These are phyloP conservation scores for Xylariaceae sp. DNA, from an alignment of 2,329 filamentous ascomycete species.

Conservation along the genomic window DNA sequence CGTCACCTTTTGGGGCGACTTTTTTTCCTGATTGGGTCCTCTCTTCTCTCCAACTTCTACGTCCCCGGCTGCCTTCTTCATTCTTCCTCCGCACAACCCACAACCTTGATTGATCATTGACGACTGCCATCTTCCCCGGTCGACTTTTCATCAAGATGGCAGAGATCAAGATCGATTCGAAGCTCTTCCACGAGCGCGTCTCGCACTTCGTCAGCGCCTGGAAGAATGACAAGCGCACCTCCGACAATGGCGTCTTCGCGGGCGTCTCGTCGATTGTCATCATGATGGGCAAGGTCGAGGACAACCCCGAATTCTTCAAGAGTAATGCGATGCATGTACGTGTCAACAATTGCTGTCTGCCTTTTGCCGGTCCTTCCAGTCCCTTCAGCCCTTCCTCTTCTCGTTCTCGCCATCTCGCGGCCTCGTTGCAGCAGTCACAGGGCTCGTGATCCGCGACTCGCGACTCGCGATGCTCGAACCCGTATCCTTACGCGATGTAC, in stretches of 20 bases:
- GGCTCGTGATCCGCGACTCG: no score
- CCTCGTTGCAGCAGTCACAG: not conserved
- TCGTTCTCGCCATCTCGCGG: not conserved
- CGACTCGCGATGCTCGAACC: not conserved
- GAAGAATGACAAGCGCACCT: slow-evolving; percentile 91
- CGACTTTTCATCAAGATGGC: slow-evolving; percentile 47
- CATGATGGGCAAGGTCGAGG: slow-evolving; percentile 92
- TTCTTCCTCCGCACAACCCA: slow-evolving; percentile 5
- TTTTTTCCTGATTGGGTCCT: slow-evolving; percentile 8
- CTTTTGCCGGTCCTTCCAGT: not conserved
- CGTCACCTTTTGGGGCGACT: slow-evolving; percentile 26
- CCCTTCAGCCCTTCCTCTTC: not conserved
- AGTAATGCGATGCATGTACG: slow-evolving; percentile 93
- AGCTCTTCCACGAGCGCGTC: slow-evolving; percentile 88
- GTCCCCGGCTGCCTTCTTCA: slow-evolving; percentile 4
- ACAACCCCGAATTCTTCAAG: slow-evolving; percentile 83
- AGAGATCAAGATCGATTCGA: slow-evolving; percentile 93
- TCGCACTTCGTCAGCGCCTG: slow-evolving; percentile 82
- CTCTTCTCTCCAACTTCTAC: slow-evolving; percentile 33
- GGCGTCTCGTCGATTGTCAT: slow-evolving; percentile 83
- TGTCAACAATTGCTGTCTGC: slow-evolving; percentile 20
- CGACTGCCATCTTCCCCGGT: slow-evolving; percentile 27
- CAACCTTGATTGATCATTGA: slow-evolving; percentile 10
- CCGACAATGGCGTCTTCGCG: slow-evolving; percentile 70
- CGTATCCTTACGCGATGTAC: not conserved